A percentile compares a stretch with the other conserved stretches of the same genome.
phyloP scores from a whole-genome alignment of 2,329 filamentous ascomycete species.

The Dothidotthia symphoricarpi region DNA sequence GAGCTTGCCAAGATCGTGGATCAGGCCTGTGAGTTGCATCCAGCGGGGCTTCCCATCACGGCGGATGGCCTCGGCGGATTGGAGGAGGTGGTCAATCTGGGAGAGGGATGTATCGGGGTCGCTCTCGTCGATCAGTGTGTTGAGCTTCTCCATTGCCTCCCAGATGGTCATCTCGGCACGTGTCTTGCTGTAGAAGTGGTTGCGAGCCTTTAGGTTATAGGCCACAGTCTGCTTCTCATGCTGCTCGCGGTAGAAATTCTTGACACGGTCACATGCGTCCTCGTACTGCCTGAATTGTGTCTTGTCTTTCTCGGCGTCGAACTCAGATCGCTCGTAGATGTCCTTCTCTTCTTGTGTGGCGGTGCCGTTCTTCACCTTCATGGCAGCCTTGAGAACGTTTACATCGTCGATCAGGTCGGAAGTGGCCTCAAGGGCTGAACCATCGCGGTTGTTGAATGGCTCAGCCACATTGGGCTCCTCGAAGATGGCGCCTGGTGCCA shows the following conservation, averaged over 20 bases:
- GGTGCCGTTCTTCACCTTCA: conserved; percentile 51
- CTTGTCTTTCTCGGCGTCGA: conserved; percentile 76
- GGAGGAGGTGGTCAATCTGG: conserved; percentile 86
- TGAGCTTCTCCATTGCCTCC: conserved; percentile 90
- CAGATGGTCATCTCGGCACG: conserved; percentile 80
- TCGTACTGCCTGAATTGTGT: conserved; percentile 79
- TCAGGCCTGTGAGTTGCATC: conserved; percentile 76
- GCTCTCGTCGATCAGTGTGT: conserved; percentile 85
- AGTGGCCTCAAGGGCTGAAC: conserved; percentile 57
- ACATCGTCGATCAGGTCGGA: conserved; percentile 61
- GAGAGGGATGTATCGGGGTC: conserved; percentile 85
- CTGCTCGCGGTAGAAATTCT: conserved; percentile 77
- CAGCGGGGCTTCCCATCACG: conserved; percentile 78
- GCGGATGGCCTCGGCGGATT: conserved; percentile 85
- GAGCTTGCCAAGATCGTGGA: conserved; percentile 78
- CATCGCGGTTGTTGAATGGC: conserved; percentile 53
- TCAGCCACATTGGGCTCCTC: conserved; percentile 46
- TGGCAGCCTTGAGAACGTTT: conserved; percentile 58
- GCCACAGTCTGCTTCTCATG: conserved; percentile 72
- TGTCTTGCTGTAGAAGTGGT: conserved; percentile 64
- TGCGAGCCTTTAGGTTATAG: conserved; percentile 80
- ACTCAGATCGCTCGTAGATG: conserved; percentile 61
- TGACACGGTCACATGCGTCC: conserved; percentile 77
- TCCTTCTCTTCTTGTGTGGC: conserved; percentile 47
- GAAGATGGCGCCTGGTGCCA: conserved; percentile 48